Evolutionary conservation across 495 filamentous ascomycete species (phyloP).

Genomic region (Annulohypoxylon maeteangense): DNA sequence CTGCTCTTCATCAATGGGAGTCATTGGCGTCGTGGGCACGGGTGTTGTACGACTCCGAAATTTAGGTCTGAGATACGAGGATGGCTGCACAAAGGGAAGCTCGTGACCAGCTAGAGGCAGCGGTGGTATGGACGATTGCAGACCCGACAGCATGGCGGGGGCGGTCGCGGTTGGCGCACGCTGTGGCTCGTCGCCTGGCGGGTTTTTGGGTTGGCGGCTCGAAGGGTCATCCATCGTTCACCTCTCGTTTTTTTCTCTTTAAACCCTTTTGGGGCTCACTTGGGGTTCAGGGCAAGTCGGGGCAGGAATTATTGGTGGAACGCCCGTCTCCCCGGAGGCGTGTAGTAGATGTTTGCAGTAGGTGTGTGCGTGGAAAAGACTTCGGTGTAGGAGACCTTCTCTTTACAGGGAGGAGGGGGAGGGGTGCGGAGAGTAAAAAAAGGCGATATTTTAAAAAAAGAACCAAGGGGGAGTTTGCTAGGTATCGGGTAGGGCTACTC

Average conservation of each 20-base stretch:
- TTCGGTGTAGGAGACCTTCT: conserved; percentile 28
- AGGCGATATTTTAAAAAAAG: conserved; percentile 9
- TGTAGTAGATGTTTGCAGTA: conserved; percentile 32
- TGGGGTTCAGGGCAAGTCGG: conserved; percentile 7
- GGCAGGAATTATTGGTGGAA: conserved; percentile 39
- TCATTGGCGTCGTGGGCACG: conserved; percentile 67
- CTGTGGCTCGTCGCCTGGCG: conserved; percentile 43
- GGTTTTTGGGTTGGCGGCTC: conserved; percentile 35
- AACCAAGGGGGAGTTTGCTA: conserved; percentile 24
- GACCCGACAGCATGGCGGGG: conserved; percentile 41
- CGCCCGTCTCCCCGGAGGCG: conserved; percentile 32
- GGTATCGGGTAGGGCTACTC: conserved; percentile 27
- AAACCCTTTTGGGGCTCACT: conserved; percentile 18
- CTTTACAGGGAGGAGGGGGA: conserved; percentile 24
- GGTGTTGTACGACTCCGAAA: conserved; percentile 58
- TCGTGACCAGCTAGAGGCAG: conserved; percentile 57
- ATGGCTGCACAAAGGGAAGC: conserved; percentile 77
- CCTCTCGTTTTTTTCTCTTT: conserved; percentile 14
- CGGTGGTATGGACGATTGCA: conserved; percentile 38
- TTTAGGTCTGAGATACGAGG: conserved; percentile 83
- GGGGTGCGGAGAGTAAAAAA: conserved; percentile 42
- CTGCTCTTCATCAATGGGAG: conserved; percentile 88
- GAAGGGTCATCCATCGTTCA: conserved; percentile 40
- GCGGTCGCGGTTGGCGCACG: conserved; percentile 40
- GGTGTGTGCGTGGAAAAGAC: conserved; percentile 35